Base-by-base conservation (phyloP, 805 yeast species). In the Sungouiella blattae region DNA sequence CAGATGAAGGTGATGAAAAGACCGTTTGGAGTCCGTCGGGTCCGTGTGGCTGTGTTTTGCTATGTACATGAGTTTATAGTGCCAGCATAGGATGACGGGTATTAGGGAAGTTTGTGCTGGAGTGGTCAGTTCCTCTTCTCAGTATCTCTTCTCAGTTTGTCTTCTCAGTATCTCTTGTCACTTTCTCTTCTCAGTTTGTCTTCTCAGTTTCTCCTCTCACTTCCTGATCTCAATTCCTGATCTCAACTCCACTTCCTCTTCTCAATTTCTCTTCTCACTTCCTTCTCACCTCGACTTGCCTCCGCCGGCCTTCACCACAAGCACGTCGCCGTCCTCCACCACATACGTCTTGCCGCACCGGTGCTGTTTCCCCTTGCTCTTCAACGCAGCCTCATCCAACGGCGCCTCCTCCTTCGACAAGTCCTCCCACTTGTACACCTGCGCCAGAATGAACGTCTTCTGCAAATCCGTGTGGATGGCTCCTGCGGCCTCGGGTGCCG, bases 401-500 rank as follows among this genome's bases (percentile, higher is more conserved):
- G 69, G 71, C 22, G 69, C 74, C 7, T 30, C 16, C 32, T 44
- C 49, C 9, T 35, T 22, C 35, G 36, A 33, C 43, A 89, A 66
- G 57, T 88, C 97, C 16, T 73, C 75, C 68, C 78, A 93, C 55
- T 87, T 89, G 56, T 87, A 87, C 47, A 93, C 84, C 62, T 87
- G 88, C 29, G 98, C 98, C 52, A 87, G 79, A 54, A 93, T 88
- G 61, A 93, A 93, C 15, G 98, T 91, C 62, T 83, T 86, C 76
- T 87, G 89, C 60, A 91, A 77, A 67, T 91, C 98, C 26, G 89
- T 85, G 64, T 93, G 98, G 53, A 91, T 91, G 29, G 93, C 95
- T 60, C 97, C 98, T 15, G 98, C 98, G 29, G 98, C 98, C 57
- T 85, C 88, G n/a, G 98, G 98, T 35, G 97, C 97, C 52, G 86